Evolutionary conservation across 1,284 basidiomycete genomes (phyloP), one percentile per base, ranked within the genome.

Genomic region (Xerocomus amazonicus): DNA sequence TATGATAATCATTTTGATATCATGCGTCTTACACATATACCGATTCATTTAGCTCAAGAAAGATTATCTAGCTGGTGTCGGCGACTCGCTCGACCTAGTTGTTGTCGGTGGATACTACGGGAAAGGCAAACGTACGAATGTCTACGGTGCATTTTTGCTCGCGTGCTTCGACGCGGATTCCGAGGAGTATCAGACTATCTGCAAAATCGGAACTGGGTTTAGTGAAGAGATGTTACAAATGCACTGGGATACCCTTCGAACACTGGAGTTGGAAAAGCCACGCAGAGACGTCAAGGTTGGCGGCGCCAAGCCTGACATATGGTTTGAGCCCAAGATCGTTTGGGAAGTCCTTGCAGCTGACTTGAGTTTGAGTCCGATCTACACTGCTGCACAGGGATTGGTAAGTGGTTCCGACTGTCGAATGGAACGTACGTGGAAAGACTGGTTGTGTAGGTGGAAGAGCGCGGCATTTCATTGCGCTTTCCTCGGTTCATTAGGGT

Each of bases 321-420:
- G 91, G 92, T 92, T 97, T 67, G 92, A 97, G 65, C 93, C 93
- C 19, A 89, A 89, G 71, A 73, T 97, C 16, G 92, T 99, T 1
- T 99, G 96, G 95, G 97, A 99, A 72, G 95, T 99, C 29, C 79
- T 99, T 60, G 92, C 96, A 0, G 97, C 97, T 6, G 97, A 99
- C 73, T 69, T 99, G 59, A 97, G 92, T 69, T 73, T 99, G 70
- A 97, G 94, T 71, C 97, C 97, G 1, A 82, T 99, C 28, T 99
- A 99, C 67, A 91, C 92, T 6, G 97, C 97, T 5, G 97, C 92
- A n/a, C 90, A 94, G 67, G 96, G 96, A 55, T 61, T 94, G 72
- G 93, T 95, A 59, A 60, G 90, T 77, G 10, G 46, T 10, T 23
- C 47, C 14, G 27, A 44, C 45, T 45, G 16, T 48, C 26, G 9